Evolutionary conservation across 208 protist genomes (phyloP), one percentile per base, ranked within the genome.

Genomic region (Leishmania martiniquensis): DNA sequence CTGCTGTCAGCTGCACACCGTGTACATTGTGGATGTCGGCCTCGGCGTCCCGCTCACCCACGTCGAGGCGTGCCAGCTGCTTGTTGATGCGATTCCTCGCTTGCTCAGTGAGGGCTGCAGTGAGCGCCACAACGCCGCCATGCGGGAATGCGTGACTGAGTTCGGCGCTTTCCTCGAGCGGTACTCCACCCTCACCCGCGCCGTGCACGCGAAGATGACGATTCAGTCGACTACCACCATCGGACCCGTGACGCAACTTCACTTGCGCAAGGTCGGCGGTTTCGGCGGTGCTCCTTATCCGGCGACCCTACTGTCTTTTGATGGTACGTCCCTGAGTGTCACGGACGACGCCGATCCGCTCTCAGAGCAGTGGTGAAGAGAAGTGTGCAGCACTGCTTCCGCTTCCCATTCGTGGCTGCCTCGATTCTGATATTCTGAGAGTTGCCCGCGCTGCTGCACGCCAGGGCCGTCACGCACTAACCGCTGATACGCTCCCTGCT

Each of bases 111-210:
- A 90, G 39, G 55, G 86, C 6, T 85, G 78, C 42, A 90, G 76
- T 37, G 90, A 92, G 62, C 54, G 68, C 20, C 93, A 96, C 78
- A 92, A 90, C 76, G 68, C 72, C 22, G 89, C 93, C 15, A 94
- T 96, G 89, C 89, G 85, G n/a, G 76, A 45, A 52, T 86, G 84
- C 55, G 86, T 88, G 62, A 49, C 34, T 4, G 89, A 91, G 68
- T 93, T 95, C 75, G 87, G 90, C 29, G 82, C 78, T 1, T 95
- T 97, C 72, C 83, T 97, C 54, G 88, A 94, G 81, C 84, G 77
- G 15, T 85, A 97, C 85, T 90, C 90, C 51, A 83, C 90, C 0
- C 78, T 96, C 47, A 93, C 84, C n/a, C 77, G 81, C 10, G 72
- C 72, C 4, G 87, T 81, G 10, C 85, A 89, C 44, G 85, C 85